Base-by-base conservation (phyloP, 768 basidiomycete genomes). In the Suillus clintonianus region DNA sequence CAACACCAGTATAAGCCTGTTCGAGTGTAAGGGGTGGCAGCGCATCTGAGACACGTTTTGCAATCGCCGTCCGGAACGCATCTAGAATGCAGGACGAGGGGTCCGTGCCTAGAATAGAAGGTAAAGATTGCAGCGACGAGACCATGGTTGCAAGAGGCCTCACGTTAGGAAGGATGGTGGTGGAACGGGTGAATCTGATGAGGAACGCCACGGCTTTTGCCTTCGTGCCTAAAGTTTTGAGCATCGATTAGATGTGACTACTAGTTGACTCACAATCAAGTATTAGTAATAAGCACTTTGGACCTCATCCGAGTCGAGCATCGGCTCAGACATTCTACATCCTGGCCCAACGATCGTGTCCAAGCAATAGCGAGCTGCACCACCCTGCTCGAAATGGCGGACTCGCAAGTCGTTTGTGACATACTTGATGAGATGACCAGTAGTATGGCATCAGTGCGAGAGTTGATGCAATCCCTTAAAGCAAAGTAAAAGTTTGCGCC, bases 1-100 rank as follows among this genome's bases (percentile, higher is more conserved):
- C 91, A 0, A 97, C 90, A 27, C 92, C 95, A 27, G 83, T 74
- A 76, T 92, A 97, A 0, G 89, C 94, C 70, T 92, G 87, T 45
- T 92, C 91, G 32, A 94, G 64, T 0, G 89, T 82, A 59, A 97
- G 77, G 3, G 77, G 76, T 34, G 88, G 86, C 8, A 94, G 77
- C 0, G 86, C 83, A 58, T 90, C 87, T 9, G 87, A 85, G 34
- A 94, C 72, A 64, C 84, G 82, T 70, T 88, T 82, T 5, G 95
- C 92, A 68, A 94, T 91, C 43, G 92, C 85, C n/a, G 84, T 88
- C 60, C 91, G 83, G 81, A 94, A 96, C 5, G 87, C 81, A 74
- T 95, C 94, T 47, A 95, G 76, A 10, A 89, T 80, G 66, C 83
- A 88, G 57, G 81, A 81, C 2, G 86, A 83, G 1, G 93, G 88